Conservation (phyloP, 2,329 filamentous ascomycete species). For the Rachicladosporium sp. region DNA sequence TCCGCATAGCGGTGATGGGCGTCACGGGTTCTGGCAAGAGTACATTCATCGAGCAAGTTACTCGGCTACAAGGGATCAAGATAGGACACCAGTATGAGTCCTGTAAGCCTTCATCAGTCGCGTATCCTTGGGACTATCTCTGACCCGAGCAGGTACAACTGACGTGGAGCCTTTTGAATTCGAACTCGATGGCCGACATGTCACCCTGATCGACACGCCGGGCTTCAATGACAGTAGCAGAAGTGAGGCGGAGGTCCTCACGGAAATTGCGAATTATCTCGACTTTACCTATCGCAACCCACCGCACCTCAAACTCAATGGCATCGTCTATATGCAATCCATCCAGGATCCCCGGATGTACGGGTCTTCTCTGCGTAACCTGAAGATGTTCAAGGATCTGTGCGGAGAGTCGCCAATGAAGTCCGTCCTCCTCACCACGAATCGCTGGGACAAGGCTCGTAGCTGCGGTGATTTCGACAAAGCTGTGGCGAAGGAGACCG, state of each 20-base stretch:
- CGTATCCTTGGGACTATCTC: too few relatives aligned
- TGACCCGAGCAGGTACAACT: too few relatives aligned
- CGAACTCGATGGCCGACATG: neutral
- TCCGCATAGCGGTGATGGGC: too few relatives aligned
- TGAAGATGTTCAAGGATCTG: conserved; percentile 34
- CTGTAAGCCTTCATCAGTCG: too few relatives aligned
- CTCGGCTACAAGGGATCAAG: too few relatives aligned
- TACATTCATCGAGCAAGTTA: too few relatives aligned
- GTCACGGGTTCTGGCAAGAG: too few relatives aligned
- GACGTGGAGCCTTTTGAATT: too few relatives aligned
- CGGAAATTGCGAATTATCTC: conserved; percentile 30
- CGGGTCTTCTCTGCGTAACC: conserved; percentile 28
- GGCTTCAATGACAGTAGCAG: neutral
- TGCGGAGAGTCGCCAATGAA: conserved; percentile 30
- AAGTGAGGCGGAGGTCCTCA: conserved; percentile 28
- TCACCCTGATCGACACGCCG: conserved; percentile 3
- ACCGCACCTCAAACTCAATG: conserved; percentile 24
- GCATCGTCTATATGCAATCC: conserved; percentile 36
- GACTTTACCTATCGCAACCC: conserved; percentile 18
- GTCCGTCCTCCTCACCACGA: conserved; percentile 31
- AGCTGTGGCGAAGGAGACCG: conserved; percentile 14
- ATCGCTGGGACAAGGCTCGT: conserved; percentile 27
- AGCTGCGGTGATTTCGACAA: conserved; percentile 6
- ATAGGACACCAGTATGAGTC: too few relatives aligned
- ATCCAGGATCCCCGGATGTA: conserved; percentile 32